Evolutionary conservation across 2,329 filamentous ascomycete species (phyloP), one percentile per base, ranked within the genome.

Genomic region (Eutypa lata): DNA sequence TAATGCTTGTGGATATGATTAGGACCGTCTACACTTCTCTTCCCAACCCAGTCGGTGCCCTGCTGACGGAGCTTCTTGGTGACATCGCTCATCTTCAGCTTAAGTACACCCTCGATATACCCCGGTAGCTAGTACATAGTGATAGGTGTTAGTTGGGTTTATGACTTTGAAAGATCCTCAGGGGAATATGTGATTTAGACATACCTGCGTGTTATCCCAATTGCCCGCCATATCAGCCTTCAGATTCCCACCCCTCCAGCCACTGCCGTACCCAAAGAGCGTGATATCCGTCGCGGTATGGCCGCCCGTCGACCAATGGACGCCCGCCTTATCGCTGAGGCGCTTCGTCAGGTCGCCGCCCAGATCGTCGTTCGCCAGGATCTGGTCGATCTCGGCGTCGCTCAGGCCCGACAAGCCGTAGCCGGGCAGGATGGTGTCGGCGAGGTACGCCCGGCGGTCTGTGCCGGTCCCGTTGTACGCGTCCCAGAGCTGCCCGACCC

Each of bases 271-370:
- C 4, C 70, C 71, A 49, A 69, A 69, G 16, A 74, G 58, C 1
- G 63, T 69, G 21, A 71, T 62, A 53, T 73, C 72, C 18, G 64
- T 60, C 37, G 60, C 68, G 3, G 65, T 68, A 43, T 72, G 70
- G 0, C 66, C 68, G 7, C 62, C 61, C 5, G 67, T 70, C 5
- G 64, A 61, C 68, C 68, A 72, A 42, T 67, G 63, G 1, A 67
- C 60, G 13, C 69, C 66, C 24, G 68, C 61, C 22, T 65, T 61
- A 21, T 62, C 60, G 35, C 63, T 65, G 11, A 74, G 53, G 8
- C 67, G 57, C 18, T 58, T 53, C 2, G 63, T 63, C 7, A 73
- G 53, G 21, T 67, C 67, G 21, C 59, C 43, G 0, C 52, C 57
- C 7, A 71, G 63, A 37, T 59, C 57, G 33, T 59, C 49, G 7